phyloP scores from a whole-genome alignment of 768 basidiomycete species.

The Lactarius sp. region DNA sequence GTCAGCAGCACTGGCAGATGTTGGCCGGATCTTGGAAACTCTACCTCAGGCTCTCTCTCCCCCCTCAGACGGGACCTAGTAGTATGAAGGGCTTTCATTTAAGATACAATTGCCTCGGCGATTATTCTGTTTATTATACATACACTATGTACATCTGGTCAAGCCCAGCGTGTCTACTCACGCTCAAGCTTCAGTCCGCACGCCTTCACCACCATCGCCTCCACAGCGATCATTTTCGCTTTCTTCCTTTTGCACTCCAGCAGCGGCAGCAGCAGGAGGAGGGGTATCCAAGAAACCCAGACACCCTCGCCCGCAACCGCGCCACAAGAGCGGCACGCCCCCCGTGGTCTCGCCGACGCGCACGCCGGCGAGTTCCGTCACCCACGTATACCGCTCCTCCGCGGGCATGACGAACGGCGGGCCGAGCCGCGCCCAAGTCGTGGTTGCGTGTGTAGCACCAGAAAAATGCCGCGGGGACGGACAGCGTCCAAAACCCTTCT shows the following conservation, averaged over 20 bases:
- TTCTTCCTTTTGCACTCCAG: not conserved
- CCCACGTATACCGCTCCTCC: constrained; percentile 24
- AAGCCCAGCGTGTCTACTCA: not conserved
- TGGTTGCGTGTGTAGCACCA: not conserved
- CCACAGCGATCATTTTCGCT: not conserved
- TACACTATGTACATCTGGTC: not conserved
- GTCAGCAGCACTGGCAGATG: no score
- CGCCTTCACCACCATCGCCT: not conserved
- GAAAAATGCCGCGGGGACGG: constrained; percentile 17
- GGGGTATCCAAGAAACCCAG: constrained; percentile 14
- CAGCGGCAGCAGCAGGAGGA: no score
- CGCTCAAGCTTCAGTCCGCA: not conserved
- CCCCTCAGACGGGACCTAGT: not conserved
- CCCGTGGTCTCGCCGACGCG: constrained; percentile 19
- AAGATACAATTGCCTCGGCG: not conserved
- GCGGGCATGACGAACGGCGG: constrained; percentile 21
- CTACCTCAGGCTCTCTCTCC: no score
- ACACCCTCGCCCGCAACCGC: constrained; percentile 22
- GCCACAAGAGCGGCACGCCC: constrained; percentile 25
- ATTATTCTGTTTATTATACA: not conserved
- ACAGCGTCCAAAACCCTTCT: constrained; percentile 20
- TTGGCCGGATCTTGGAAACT: no score
- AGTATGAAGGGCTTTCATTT: not conserved
- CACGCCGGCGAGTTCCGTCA: constrained; percentile 19
- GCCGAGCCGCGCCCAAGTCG: constrained; percentile 17